phyloP scores from a whole-genome alignment of 345 rosid genomes.

The Salix purpurea region DNA sequence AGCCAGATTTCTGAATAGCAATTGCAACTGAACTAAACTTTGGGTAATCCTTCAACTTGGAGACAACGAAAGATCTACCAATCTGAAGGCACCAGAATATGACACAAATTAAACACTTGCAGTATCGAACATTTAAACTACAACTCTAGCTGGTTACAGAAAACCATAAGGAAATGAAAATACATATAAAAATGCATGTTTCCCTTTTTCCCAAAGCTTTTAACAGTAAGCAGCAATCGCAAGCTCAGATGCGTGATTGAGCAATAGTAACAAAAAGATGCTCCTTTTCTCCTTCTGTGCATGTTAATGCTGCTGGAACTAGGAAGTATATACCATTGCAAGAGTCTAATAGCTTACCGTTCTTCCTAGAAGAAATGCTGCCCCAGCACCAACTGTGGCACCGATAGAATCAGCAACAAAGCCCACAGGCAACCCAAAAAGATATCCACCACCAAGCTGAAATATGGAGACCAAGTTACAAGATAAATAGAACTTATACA shows the following conservation, averaged over 20 bases:
- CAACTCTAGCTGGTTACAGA: not conserved
- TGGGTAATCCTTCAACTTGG: conserved; percentile 91
- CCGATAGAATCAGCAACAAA: conserved; percentile 94
- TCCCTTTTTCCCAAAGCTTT: not conserved
- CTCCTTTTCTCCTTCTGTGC: not conserved
- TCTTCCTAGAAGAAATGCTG: conserved; percentile 92
- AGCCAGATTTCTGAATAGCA: conserved; percentile 83
- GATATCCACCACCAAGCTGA: conserved; percentile 98
- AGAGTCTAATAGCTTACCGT: conserved; percentile 41
- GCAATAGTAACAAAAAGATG: not conserved
- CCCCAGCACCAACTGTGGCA: conserved; percentile 85
- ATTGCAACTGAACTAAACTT: conserved; percentile 82
- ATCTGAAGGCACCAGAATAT: conserved; percentile 42
- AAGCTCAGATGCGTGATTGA: not conserved
- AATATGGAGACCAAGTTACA: conserved; percentile 24
- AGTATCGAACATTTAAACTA: not conserved
- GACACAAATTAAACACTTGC: not conserved
- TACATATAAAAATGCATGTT: not conserved
- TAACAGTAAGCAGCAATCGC: too few relatives aligned
- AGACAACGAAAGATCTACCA: conserved; percentile 77
- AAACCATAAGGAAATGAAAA: not conserved
- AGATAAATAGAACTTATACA: not conserved
- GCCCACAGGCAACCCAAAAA: conserved; percentile 89
- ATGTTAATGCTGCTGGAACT: not conserved
- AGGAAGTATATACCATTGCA: not conserved